Evolutionary conservation across 768 basidiomycete genomes (phyloP).

Genomic region (Boletus speciosus): DNA sequence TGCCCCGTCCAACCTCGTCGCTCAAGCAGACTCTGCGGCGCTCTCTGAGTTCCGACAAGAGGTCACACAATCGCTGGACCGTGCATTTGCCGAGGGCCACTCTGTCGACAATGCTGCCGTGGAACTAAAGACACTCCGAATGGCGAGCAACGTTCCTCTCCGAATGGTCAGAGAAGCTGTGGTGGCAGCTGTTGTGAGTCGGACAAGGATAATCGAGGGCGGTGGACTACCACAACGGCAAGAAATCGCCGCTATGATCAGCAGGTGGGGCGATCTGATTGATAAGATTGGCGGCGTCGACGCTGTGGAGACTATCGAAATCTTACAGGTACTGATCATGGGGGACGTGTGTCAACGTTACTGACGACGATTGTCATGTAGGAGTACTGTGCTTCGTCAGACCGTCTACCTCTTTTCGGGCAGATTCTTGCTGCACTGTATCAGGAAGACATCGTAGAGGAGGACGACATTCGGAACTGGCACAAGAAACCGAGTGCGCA

Average conservation of each 20-base stretch:
- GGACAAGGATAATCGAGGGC: slow-evolving; percentile 58
- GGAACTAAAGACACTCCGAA: slow-evolving; percentile 93
- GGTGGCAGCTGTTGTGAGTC: slow-evolving; percentile 76
- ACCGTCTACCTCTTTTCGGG: slow-evolving; percentile 71
- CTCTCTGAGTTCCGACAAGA: slow-evolving; percentile 74
- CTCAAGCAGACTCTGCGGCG: slow-evolving; percentile 40
- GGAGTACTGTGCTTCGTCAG: slow-evolving; percentile 64
- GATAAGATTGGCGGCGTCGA: slow-evolving; percentile 80
- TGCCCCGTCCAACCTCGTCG: slow-evolving; percentile 36
- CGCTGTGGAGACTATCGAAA: slow-evolving; percentile 71
- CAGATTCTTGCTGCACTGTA: slow-evolving; percentile 84
- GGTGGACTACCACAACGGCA: slow-evolving; percentile 56
- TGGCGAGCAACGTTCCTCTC: slow-evolving; percentile 92
- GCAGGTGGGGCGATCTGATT: slow-evolving; percentile 81
- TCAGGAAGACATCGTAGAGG: slow-evolving; percentile 88
- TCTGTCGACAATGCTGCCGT: slow-evolving; percentile 90
- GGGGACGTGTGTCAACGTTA: not conserved
- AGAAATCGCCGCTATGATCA: slow-evolving; percentile 60
- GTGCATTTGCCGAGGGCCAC: slow-evolving; percentile 90
- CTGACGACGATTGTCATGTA: slow-evolving; percentile 26
- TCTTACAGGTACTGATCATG: slow-evolving; percentile 60
- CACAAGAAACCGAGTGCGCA: slow-evolving; percentile 55
- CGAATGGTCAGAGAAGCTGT: slow-evolving; percentile 85
- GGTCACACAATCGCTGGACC: slow-evolving; percentile 80
- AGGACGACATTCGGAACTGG: slow-evolving; percentile 89